Conservation (phyloP, 2,329 filamentous ascomycete genomes). For the Penicillium psychrosexuale region DNA sequence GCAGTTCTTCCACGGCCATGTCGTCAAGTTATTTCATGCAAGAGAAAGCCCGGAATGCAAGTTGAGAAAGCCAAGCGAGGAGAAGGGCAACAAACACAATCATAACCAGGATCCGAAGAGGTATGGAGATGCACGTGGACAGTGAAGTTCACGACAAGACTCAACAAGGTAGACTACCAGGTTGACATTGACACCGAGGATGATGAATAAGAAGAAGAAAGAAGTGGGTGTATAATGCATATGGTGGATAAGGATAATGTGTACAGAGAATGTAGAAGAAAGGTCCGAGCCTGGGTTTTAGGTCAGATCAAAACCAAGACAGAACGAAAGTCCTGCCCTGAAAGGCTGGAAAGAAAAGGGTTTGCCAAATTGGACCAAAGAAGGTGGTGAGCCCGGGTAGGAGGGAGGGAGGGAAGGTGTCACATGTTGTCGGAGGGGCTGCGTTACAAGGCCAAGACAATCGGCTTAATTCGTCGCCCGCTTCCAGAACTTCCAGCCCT, state of each 20-base stretch:
- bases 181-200: not conserved
- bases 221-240: constrained; percentile 17
- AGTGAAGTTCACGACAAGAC: not conserved
- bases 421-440: not conserved
- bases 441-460: not conserved
- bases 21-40: constrained; percentile 1
- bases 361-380: not conserved
- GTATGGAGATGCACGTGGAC: not conserved
- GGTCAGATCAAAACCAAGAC: not conserved
- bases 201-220: not conserved
- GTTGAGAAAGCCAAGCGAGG: not conserved
- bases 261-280: constrained; percentile 19
- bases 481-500: constrained; percentile 86
- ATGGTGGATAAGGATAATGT: constrained; percentile 19
- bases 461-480: constrained; percentile 19
- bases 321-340: not conserved
- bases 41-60: constrained; percentile 6
- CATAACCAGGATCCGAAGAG: not conserved
- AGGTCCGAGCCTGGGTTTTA: not conserved
- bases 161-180: not conserved
- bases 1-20: not conserved
- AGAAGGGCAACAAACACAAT: not conserved
- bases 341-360: not conserved
- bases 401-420: not conserved
- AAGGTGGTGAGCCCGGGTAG: not conserved